phyloP scores from a whole-genome alignment of 2,329 filamentous ascomycete species.

The Diaporthe eres region DNA sequence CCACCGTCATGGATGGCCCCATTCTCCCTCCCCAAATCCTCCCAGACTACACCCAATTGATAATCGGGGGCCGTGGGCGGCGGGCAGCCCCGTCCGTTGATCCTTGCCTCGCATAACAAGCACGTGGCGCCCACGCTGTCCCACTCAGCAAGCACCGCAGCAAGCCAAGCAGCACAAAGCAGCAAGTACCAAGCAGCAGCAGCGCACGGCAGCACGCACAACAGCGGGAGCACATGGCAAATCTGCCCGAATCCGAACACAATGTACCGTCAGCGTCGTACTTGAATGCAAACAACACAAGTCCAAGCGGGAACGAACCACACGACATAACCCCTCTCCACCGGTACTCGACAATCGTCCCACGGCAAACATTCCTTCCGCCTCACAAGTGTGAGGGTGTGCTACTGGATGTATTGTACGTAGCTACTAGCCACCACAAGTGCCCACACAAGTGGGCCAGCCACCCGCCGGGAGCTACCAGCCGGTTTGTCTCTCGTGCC shows the following conservation, averaged over 20 bases:
- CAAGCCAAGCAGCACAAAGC: background rate
- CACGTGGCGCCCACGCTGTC: conserved; percentile 35
- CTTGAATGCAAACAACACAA: background rate
- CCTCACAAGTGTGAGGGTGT: background rate
- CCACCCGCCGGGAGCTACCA: conserved; percentile 2
- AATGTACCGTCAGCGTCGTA: background rate
- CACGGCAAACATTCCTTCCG: background rate
- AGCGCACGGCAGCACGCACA: background rate
- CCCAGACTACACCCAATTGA: background rate
- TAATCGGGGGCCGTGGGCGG: conserved; percentile 1
- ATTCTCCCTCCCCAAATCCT: background rate
- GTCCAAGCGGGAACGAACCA: background rate
- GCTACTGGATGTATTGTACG: background rate
- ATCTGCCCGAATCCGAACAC: background rate
- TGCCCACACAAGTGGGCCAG: conserved; percentile 1
- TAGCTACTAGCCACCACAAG: background rate
- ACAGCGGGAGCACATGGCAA: conserved; percentile 8
- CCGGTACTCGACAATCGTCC: background rate
- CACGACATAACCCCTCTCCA: background rate
- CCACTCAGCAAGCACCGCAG: background rate
- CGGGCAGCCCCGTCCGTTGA: conserved; percentile 29
- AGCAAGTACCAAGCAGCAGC: background rate
- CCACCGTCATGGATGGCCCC: background rate
- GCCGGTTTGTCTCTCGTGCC: background rate
- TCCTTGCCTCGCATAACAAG: conserved; percentile 37